Conservation (phyloP, 768 basidiomycete species). For the Lenzites betulinus region DNA sequence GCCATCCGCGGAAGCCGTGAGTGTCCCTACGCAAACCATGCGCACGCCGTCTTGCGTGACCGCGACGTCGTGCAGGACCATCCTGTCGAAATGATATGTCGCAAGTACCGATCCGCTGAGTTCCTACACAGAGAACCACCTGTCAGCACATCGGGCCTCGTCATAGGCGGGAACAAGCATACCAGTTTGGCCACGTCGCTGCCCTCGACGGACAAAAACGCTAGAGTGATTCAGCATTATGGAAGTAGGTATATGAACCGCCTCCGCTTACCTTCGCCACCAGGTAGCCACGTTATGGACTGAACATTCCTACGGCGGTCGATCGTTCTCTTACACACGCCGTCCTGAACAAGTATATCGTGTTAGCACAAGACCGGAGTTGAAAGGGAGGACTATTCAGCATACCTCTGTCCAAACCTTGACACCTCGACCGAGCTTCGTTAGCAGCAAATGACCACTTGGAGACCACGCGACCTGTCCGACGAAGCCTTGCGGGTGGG, state of each 20-base stretch:
- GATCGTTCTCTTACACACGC: conserved; percentile 68
- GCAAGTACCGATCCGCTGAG: conserved; percentile 61
- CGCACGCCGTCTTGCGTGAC: conserved; percentile 67
- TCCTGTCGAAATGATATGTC: conserved; percentile 56
- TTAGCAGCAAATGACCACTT: conserved; percentile 59
- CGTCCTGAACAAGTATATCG: conserved; percentile 47
- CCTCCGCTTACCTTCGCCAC: conserved; percentile 49
- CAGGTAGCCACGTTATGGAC: conserved; percentile 69
- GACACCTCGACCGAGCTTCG: conserved; percentile 62
- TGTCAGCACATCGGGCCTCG: not conserved
- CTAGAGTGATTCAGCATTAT: conserved; percentile 34
- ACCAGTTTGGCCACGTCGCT: conserved; percentile 62
- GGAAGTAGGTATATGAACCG: not conserved
- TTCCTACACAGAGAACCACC: conserved; percentile 40
- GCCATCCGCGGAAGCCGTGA: conserved; percentile 62
- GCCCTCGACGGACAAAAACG: conserved; percentile 72
- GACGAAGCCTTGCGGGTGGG: conserved; percentile 71
- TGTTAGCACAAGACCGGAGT: not conserved
- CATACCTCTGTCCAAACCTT: conserved; percentile 73
- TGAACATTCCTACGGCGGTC: conserved; percentile 57
- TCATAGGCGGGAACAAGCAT: conserved; percentile 16
- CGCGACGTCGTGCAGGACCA: conserved; percentile 71
- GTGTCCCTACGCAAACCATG: conserved; percentile 67
- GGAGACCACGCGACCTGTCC: conserved; percentile 82
- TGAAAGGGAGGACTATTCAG: not conserved